phyloP scores from a whole-genome alignment of 139 green algal species.

The Yamagishiella unicocca region DNA sequence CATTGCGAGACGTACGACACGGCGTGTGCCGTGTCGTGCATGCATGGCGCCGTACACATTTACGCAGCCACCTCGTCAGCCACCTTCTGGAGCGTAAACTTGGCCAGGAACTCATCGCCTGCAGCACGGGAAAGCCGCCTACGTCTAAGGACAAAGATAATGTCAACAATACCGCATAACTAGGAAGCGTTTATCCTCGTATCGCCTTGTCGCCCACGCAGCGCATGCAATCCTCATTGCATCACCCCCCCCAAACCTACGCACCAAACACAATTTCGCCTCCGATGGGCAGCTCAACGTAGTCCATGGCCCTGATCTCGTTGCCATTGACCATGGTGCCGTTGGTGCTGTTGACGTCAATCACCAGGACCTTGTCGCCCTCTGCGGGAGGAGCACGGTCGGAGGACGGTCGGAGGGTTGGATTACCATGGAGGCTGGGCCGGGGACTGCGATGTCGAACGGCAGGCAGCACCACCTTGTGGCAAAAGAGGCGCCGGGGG shows the following conservation, averaged over 20 bases:
- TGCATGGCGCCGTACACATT: background rate
- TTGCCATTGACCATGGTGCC: slow-evolving; percentile 57
- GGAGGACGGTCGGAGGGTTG: background rate
- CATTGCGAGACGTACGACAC: background rate
- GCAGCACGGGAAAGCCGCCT: background rate
- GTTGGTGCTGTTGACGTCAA: slow-evolving; percentile 64
- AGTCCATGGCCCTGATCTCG: slow-evolving; percentile 57
- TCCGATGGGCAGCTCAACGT: slow-evolving; percentile 55
- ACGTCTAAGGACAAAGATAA: background rate
- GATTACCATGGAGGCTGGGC: no score
- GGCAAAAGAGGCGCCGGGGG: background rate
- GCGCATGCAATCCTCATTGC: background rate
- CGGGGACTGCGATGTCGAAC: no score
- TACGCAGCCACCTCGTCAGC: background rate
- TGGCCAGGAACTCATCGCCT: slow-evolving; percentile 59
- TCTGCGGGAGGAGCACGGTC: slow-evolving; percentile 34
- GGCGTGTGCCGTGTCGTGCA: background rate
- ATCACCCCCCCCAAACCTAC: background rate
- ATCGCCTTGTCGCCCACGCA: background rate
- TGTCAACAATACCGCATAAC: background rate
- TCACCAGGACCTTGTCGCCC: slow-evolving; percentile 58
- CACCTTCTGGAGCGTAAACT: slow-evolving; percentile 50
- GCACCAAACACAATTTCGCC: slow-evolving; percentile 58
- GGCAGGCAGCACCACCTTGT: background rate
- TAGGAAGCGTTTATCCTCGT: no score